Evolutionary conservation across 305 asterid species (phyloP).

Genomic region (Solanum aculeatissimum): DNA sequence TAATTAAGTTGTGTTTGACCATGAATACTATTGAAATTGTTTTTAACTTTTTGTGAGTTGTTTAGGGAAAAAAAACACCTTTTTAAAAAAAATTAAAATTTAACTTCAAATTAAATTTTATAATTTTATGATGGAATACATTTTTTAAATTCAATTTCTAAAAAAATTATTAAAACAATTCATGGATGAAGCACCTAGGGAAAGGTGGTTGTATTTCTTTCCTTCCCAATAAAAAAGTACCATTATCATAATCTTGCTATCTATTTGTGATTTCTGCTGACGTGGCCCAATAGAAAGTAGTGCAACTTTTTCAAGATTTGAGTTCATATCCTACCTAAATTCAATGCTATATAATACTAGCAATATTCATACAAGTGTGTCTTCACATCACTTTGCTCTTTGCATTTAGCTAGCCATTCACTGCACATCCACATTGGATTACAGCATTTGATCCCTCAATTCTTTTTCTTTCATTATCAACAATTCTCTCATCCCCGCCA

Average conservation of each 20-base stretch:
- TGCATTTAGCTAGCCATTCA: neutral
- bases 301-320: neutral
- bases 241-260: slow-evolving; percentile 43
- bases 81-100: too few species aligned
- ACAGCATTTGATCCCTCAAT: neutral
- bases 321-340: neutral
- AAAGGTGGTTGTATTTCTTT: neutral
- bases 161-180: too few species aligned
- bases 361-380: neutral
- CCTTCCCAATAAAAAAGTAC: neutral
- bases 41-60: too few species aligned
- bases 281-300: slow-evolving; percentile 47
- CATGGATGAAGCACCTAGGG: too few species aligned
- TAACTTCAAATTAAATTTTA: too few species aligned
- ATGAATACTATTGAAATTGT: too few species aligned
- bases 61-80: too few species aligned
- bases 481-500: neutral
- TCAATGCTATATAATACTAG: neutral
- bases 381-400: neutral
- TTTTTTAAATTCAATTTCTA: too few species aligned
- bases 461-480: neutral
- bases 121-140: too few species aligned
- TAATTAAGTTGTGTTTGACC: too few species aligned
- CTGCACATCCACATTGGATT: neutral
- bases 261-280: slow-evolving; percentile 45